Conservation (phyloP, 371 early-diverging fungal genomes). For the Mortierella sp. region DNA sequence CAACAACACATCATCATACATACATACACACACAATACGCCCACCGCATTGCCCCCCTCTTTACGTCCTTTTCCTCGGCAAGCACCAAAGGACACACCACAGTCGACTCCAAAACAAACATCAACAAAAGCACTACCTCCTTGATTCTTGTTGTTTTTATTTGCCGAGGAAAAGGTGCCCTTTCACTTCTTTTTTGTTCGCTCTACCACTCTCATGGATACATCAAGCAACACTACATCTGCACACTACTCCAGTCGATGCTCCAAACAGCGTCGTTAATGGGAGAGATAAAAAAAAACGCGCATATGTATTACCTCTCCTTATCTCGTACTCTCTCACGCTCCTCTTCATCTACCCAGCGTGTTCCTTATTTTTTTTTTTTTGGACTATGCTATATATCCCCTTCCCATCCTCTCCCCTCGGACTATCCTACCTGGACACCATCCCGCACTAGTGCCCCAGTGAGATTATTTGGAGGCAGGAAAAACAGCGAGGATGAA, state of each 20-base stretch:
- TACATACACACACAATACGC: not conserved
- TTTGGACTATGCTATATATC: not conserved
- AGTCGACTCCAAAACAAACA: not conserved
- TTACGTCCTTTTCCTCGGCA: not conserved
- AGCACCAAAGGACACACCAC: not conserved
- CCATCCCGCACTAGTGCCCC: not conserved
- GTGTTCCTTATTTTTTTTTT: too few species aligned
- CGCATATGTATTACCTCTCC: too few species aligned
- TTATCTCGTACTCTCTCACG: not conserved
- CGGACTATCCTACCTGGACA: not conserved
- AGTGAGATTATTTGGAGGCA: not conserved
- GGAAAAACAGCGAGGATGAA: not conserved
- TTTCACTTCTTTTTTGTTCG: not conserved
- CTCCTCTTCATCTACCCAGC: not conserved
- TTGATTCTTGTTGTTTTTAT: not conserved
- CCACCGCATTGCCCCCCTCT: not conserved
- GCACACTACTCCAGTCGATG: not conserved
- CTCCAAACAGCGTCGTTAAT: not conserved
- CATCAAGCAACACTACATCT: not conserved
- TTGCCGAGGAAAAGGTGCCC: not conserved
- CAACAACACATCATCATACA: not conserved
- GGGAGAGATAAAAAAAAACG: too few species aligned
- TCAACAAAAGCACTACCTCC: not conserved
- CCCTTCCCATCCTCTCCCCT: not conserved
- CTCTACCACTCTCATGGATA: not conserved